Evolutionary conservation across 2,329 filamentous ascomycete genomes (phyloP).

Genomic region (Aureobasidium leucospermi): DNA sequence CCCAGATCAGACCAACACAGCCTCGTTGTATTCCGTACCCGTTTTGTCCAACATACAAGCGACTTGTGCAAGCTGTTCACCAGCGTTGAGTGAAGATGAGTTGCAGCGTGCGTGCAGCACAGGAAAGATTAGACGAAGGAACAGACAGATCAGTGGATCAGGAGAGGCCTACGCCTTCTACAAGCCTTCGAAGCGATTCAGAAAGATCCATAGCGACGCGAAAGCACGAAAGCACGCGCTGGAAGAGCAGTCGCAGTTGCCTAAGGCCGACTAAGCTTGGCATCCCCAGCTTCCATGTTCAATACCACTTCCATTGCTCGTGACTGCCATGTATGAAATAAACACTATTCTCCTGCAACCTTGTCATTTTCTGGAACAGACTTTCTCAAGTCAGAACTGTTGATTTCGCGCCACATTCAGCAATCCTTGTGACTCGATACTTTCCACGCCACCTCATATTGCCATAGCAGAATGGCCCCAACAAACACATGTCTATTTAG

Average conservation of each 20-base stretch:
- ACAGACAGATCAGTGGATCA: neutral
- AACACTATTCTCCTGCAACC: neutral
- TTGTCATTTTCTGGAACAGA: neutral
- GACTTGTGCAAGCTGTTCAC: neutral
- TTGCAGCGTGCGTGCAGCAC: neutral
- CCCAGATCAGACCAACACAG: constrained; percentile 8
- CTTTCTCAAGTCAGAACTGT: no score
- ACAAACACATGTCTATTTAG: constrained; percentile 52
- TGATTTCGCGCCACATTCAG: no score
- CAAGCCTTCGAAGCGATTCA: neutral
- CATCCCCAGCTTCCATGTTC: neutral
- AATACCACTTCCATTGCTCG: neutral
- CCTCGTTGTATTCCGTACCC: neutral
- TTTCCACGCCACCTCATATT: neutral
- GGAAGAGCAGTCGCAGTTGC: neutral
- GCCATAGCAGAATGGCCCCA: neutral
- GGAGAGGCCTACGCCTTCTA: no score
- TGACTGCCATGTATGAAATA: neutral
- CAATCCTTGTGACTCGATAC: no score
- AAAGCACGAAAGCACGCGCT: neutral
- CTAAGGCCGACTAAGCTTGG: constrained; percentile 10
- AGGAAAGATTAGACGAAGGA: neutral
- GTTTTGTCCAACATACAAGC: neutral
- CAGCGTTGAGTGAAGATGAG: no score
- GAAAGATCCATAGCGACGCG: neutral